phyloP scores from a whole-genome alignment of 148 eudicot species.

The Limonium bicolor region DNA sequence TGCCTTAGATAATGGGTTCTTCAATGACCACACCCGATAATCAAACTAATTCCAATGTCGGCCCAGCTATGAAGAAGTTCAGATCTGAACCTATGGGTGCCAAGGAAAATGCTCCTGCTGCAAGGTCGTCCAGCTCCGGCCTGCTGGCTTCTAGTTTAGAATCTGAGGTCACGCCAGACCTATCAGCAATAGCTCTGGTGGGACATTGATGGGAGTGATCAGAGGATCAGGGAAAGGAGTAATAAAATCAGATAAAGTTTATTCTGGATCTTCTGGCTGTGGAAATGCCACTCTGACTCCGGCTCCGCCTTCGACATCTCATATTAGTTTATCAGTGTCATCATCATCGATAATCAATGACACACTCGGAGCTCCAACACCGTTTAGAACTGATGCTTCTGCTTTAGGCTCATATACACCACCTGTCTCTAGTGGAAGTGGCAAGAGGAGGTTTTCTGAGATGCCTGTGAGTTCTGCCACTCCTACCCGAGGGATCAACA shows the following conservation, averaged over 20 bases:
- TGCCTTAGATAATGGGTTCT: constrained; percentile 51
- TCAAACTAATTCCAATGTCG: constrained; percentile 19
- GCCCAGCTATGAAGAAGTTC: constrained; percentile 32
- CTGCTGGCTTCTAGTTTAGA: constrained; percentile 22
- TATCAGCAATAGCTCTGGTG: constrained; percentile 43
- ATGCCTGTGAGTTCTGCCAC: constrained; percentile 40
- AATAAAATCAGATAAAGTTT: constrained; percentile 40
- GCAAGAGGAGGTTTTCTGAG: constrained; percentile 95
- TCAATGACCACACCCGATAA: constrained; percentile 37
- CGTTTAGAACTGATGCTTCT: constrained; percentile 79
- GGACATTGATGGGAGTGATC: constrained; percentile 69
- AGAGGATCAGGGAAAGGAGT: constrained; percentile 76
- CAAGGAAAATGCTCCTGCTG: constrained; percentile 29
- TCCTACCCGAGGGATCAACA: constrained; percentile 34
- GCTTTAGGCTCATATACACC: constrained; percentile 66
- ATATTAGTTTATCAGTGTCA: constrained; percentile 5
- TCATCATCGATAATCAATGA: constrained; percentile 23
- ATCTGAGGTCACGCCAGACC: constrained; percentile 38
- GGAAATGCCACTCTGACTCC: constrained; percentile 14
- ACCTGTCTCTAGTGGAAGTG: constrained; percentile 43
- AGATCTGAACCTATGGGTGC: constrained; percentile 19
- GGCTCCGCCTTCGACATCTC: constrained; percentile 10
- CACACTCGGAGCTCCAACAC: constrained; percentile 22
- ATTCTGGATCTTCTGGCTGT: constrained; percentile 28
- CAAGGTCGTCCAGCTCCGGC: constrained; percentile 16